Conservation (phyloP, 2,329 filamentous ascomycete genomes). For the Botrytis hyacinthi region DNA sequence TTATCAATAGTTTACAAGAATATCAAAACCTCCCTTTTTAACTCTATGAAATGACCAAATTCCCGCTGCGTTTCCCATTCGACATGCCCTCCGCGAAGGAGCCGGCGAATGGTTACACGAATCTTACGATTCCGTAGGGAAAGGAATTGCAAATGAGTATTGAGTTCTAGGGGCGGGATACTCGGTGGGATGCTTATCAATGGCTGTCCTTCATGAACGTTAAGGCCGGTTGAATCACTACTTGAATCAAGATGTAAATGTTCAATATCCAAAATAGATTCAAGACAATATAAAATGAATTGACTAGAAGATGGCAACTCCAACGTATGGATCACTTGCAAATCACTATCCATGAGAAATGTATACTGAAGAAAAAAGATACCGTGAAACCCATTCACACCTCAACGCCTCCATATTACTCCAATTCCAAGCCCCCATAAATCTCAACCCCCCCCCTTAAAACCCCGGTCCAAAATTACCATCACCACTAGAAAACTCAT, state of each 20-base stretch:
- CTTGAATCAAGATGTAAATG: background rate
- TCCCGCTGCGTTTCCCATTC: background rate
- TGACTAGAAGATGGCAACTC: background rate
- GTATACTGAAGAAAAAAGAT: background rate
- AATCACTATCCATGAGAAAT: background rate
- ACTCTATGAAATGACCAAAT: background rate
- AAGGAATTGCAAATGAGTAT: background rate
- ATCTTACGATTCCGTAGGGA: background rate
- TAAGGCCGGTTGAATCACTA: background rate
- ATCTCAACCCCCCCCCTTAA: background rate
- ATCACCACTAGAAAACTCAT: constrained; percentile 1
- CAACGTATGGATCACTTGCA: background rate
- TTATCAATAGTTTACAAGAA: background rate
- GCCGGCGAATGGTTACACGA: background rate
- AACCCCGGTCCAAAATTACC: constrained; percentile 14
- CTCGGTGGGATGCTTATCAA: background rate
- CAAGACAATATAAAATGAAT: background rate
- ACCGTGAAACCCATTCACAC: background rate
- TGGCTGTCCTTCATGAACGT: background rate
- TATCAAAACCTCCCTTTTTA: background rate
- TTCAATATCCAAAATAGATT: background rate
- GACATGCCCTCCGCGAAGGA: background rate
- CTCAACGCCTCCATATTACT: background rate
- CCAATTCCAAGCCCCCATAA: background rate
- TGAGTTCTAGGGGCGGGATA: background rate